Conservation (phyloP, 306 rosid genomes). For the Senna siamea region DNA sequence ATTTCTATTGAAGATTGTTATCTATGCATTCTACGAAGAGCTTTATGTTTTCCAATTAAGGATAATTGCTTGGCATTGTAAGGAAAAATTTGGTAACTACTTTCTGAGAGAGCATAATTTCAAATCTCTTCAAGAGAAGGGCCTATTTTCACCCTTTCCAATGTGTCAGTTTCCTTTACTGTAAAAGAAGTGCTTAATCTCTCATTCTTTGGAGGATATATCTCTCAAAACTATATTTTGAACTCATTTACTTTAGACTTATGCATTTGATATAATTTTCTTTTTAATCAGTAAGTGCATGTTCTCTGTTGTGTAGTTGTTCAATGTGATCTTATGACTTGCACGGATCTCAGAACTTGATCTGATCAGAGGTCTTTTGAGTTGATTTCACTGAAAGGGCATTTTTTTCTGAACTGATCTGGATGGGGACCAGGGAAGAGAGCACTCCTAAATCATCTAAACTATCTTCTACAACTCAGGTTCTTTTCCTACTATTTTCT, state of each 20-base stretch:
- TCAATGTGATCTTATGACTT: constrained; percentile 38
- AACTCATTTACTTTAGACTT: neutral
- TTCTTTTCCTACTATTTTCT: constrained; percentile 30
- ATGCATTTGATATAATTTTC: constrained; percentile 8
- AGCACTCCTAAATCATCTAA: constrained; percentile 79
- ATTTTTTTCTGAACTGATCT: constrained; percentile 36
- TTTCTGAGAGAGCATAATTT: neutral
- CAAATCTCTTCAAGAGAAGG: constrained; percentile 14
- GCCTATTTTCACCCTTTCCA: neutral
- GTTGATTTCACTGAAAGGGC: constrained; percentile 23
- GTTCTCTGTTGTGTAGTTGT: neutral
- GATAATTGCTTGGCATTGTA: neutral
- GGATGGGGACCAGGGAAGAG: constrained; percentile 96
- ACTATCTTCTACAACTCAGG: constrained; percentile 69
- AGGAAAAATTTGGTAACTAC: neutral
- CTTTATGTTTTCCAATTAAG: neutral
- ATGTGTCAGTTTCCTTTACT: neutral
- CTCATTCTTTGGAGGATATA: constrained; percentile 26
- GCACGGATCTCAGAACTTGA: constrained; percentile 21
- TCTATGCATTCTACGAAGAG: neutral
- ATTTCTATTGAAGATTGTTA: neutral
- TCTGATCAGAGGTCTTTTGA: constrained; percentile 20
- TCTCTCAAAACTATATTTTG: neutral
- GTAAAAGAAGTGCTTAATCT: neutral
- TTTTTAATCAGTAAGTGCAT: neutral